Conservation (phyloP, 257 asterid genomes). For the Datura wrightii region DNA sequence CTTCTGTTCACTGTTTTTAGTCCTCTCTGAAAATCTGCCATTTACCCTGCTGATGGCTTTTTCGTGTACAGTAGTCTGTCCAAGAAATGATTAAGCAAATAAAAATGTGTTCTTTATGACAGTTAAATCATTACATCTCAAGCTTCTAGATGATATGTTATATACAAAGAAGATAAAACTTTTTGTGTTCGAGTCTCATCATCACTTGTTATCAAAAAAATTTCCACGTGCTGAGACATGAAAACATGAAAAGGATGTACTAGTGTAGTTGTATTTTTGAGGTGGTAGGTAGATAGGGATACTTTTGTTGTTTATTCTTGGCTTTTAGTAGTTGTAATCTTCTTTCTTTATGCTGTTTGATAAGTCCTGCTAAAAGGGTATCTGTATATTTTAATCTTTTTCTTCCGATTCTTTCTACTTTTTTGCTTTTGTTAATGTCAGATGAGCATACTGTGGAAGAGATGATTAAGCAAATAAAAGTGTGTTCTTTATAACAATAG, state of each 20-base stretch:
- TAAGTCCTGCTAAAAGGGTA: background rate
- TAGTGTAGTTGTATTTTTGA: background rate
- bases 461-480: background rate
- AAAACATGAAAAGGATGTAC: background rate
- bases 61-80: background rate
- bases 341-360: background rate
- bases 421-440: background rate
- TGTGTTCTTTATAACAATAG: background rate
- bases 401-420: background rate
- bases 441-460: background rate
- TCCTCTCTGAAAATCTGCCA: background rate
- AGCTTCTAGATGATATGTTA: background rate
- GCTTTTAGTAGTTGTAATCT: background rate
- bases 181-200: background rate
- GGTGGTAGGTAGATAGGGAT: background rate
- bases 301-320: background rate
- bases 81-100: background rate
- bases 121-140: too few relatives aligned
- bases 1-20: background rate
- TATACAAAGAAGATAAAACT: background rate
- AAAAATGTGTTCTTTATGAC: background rate
- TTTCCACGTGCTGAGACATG: background rate
- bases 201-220: too few relatives aligned
- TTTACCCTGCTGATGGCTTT: constrained; percentile 21
- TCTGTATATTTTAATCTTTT: background rate